Evolutionary conservation across 2,329 filamentous ascomycete species (phyloP).

Genomic region (Calonectria pteridis): DNA sequence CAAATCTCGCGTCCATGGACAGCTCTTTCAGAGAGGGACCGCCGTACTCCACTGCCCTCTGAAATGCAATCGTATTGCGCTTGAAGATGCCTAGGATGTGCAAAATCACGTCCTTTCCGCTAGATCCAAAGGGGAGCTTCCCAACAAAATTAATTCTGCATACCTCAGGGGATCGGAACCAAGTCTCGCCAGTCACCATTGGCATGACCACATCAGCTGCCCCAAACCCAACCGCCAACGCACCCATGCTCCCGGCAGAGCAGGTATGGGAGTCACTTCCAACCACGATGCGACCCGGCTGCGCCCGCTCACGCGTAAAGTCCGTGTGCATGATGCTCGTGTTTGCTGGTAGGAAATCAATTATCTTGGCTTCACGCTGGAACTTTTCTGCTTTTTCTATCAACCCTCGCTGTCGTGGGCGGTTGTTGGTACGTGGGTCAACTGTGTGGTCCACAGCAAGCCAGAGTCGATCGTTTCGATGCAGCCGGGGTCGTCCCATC

Average conservation of each 20-base stretch:
- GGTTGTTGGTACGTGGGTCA: neutral
- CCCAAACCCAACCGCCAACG: neutral
- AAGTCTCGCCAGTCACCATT: constrained; percentile 59
- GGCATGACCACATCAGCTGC: constrained; percentile 52
- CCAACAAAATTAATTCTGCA: constrained; percentile 57
- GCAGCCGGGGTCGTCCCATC: neutral
- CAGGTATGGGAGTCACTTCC: neutral
- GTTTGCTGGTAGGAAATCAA: neutral
- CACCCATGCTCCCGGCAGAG: neutral
- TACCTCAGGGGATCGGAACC: constrained; percentile 60
- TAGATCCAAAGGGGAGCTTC: constrained; percentile 36
- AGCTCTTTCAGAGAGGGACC: neutral
- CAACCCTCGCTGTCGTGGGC: neutral
- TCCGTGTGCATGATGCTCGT: neutral
- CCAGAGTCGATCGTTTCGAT: neutral
- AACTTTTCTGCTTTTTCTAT: neutral
- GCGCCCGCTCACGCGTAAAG: neutral
- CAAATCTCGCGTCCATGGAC: constrained; percentile 1
- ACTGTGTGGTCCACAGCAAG: neutral
- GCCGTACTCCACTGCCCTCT: neutral
- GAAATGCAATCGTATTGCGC: neutral
- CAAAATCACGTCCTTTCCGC: neutral
- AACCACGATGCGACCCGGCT: neutral
- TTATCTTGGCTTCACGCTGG: neutral
- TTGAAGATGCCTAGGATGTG: neutral